phyloP scores from a whole-genome alignment of 176 grass and related monocot species.

The Dactylis glomerata region DNA sequence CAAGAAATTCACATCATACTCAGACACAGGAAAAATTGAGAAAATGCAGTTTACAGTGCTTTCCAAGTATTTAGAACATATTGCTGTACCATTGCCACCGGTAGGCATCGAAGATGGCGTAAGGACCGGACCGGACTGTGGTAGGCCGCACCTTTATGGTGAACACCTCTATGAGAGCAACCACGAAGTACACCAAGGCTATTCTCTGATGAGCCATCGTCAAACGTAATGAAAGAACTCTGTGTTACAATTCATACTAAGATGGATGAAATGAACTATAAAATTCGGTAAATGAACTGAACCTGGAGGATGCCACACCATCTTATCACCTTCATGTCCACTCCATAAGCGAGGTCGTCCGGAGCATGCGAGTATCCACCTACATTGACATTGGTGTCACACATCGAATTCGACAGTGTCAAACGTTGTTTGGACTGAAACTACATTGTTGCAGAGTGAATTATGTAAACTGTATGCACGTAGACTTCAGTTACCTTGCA shows the following conservation, averaged over 20 bases:
- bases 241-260: neutral
- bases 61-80: neutral
- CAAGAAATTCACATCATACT: neutral
- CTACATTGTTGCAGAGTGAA: neutral
- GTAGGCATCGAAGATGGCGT: constrained; percentile 47
- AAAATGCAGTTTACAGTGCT: neutral
- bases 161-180: constrained; percentile 57
- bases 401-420: neutral
- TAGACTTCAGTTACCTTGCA: constrained; percentile 46
- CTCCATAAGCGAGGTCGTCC: constrained; percentile 69
- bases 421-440: neutral
- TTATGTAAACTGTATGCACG: neutral
- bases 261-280: neutral
- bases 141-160: constrained; percentile 42
- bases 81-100: constrained; percentile 59
- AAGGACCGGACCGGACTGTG: constrained; percentile 28
- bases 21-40: neutral
- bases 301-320: constrained; percentile 91
- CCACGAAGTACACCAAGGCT: constrained; percentile 70
- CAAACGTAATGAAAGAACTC: neutral
- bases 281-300: neutral
- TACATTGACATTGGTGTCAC: constrained; percentile 7
- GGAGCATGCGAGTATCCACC: constrained; percentile 87
- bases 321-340: constrained; percentile 74
- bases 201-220: constrained; percentile 47